A percentile compares a stretch with the other conserved stretches of the same genome.
These are phyloP conservation scores for Hymenoscyphus albidus DNA, from an alignment of 2,329 filamentous ascomycete species.

Conservation along the genomic window DNA sequence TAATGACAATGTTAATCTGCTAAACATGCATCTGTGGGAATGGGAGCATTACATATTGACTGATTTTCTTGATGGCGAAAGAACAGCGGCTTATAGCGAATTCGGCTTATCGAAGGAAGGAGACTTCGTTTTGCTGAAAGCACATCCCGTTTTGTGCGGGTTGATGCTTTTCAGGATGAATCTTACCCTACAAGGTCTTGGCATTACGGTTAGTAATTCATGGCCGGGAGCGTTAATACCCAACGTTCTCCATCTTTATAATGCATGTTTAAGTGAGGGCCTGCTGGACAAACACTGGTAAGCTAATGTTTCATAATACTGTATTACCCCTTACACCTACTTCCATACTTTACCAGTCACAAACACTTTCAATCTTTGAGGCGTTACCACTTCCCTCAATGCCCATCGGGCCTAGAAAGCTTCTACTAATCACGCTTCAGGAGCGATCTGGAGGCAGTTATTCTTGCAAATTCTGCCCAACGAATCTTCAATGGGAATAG, in stretches of 20 bases:
- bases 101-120: not conserved
- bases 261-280: slow-evolving; percentile 1
- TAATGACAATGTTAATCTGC: not conserved
- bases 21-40: not conserved
- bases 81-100: not conserved
- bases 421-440: not conserved
- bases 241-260: slow-evolving; percentile 9
- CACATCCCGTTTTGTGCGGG: slow-evolving; percentile 8
- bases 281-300: not conserved
- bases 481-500: slow-evolving; percentile 3
- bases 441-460: slow-evolving; percentile 8
- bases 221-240: slow-evolving; percentile 2
- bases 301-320: not conserved
- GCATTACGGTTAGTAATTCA: not conserved
- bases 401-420: too few relatives aligned
- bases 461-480: not conserved
- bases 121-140: slow-evolving; percentile 4
- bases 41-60: not conserved
- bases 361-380: not conserved
- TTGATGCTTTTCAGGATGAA: slow-evolving; percentile 8
- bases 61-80: not conserved
- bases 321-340: too few relatives aligned
- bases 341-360: too few relatives aligned
- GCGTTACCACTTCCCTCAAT: not conserved
- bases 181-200: not conserved